Evolutionary conservation across 1,139 yeast species (phyloP), one percentile per base, ranked within the genome.

Genomic region (Diutina sp.): DNA sequence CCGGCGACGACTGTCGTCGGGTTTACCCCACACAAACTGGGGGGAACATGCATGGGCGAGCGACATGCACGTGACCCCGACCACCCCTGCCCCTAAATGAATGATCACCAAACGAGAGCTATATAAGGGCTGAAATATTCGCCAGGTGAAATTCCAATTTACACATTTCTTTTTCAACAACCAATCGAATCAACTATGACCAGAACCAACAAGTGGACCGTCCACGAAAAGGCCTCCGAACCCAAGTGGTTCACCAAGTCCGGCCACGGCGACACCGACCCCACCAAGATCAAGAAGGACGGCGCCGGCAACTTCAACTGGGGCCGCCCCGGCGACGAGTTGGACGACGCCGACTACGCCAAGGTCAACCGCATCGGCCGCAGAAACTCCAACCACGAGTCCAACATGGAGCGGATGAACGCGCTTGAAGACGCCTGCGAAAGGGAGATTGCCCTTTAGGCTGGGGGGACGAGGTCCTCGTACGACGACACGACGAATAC

Each of bases 261-360:
- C 63, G 95, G 95, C 45, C 78, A 78, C 64, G 68, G 28, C 44
- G 56, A 58, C 35, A 54, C 57, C 6, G 58, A 61, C 54, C 64
- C 64, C 21, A 55, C 59, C 70, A 81, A 83, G 67, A 78, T 87
- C 58, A 90, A 90, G 80, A 90, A 89, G 71, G 78, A 79, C 59
- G 97, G 97, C 58, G 89, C 87, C 55, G 97, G 97, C 57, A 83
- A 83, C 65, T 82, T 81, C 60, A 85, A 85, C 64, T 85, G 90
- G 90, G 91, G 91, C 44, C 70, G 73, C 60, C 78, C 83, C 5
- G 90, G 89, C 45, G 90, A 84, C 62, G 90, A 85, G 63, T 65
- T 84, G 58, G 72, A 76, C 56, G 87, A 67, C 55, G 70, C 69
- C 11, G 63, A 61, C 4, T 64, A 63, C 44, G 62, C 57, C 56